Base-by-base conservation (phyloP, 1,139 yeast genomes). In the Hemisphaericaspora xylanilytica region DNA sequence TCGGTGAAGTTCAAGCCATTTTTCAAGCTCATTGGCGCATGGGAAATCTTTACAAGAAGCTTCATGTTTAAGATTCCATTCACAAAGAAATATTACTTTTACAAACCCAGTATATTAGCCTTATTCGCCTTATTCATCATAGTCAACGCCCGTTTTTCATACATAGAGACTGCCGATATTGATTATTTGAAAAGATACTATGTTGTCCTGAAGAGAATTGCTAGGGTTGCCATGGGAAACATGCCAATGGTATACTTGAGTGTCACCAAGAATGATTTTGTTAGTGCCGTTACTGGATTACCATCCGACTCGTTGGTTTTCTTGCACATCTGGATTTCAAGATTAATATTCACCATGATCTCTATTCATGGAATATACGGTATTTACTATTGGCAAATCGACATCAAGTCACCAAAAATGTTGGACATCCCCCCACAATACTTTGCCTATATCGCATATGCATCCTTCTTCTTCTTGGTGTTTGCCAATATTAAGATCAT, bases 391-490 rank as follows among this genome's bases (percentile, higher is more conserved):
- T 74, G 79, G 80, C 46, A 70, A 17, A 52, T 50, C 3, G 42
- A 69, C 35, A 58, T 63, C 18, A 65, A 70, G 41, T 46, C 53
- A 13, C 52, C 69, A 12, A 36, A 31, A 24, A 72, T 72, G 76
- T 44, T 72, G 16, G 42, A 55, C 10, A 72, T 74, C 31, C 80
- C 79, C 2, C 78, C 79, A 2, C 75, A 70, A 46, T 70, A 69
- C 15, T 74, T 73, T 52, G 80, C 79, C 6, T 65, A 70, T 56
- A 73, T 73, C 39, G 68, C 78, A 0, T 70, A 64, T 45, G 60
- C 61, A 3, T 55, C 64, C 30, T 60, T 73, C 49, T 59, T 58
- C 18, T 40, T 70, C 28, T 52, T 73, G 41, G 62, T 63, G 3
- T 62, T 67, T 55, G 70, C 63, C 3, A 64, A 71, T 35, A 35